Conservation (phyloP, 192 early-diverging fungal species). For the Oehlia diaphana region DNA sequence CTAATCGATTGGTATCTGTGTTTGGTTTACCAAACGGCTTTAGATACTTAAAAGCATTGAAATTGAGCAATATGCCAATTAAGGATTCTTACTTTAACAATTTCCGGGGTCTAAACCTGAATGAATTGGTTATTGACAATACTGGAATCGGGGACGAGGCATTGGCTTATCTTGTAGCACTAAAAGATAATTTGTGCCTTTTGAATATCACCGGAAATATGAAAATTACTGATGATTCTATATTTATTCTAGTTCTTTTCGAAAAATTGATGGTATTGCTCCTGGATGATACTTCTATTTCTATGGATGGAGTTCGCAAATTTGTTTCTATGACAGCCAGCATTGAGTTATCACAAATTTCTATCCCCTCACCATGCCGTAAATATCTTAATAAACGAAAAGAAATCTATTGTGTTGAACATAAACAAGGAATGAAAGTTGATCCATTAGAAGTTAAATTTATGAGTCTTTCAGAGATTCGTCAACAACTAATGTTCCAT, state of each 20-base stretch:
- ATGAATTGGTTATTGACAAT: conserved; percentile 1
- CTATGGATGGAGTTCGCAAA: conserved; percentile 14
- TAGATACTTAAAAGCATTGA: background rate
- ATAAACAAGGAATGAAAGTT: background rate
- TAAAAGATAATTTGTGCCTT: background rate
- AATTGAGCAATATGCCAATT: background rate
- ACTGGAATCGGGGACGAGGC: background rate
- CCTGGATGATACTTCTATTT: background rate
- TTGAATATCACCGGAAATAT: background rate
- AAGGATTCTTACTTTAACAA: conserved; percentile 3
- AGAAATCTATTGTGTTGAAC: conserved; percentile 6
- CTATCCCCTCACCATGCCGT: conserved; percentile 7
- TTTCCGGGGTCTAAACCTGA: background rate
- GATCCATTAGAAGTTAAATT: background rate
- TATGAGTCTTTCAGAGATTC: background rate
- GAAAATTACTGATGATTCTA: background rate
- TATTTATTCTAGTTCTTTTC: background rate
- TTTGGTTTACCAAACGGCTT: conserved; percentile 6
- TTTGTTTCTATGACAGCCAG: background rate
- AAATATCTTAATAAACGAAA: conserved; percentile 3
- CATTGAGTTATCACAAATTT: background rate
- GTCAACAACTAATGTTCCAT: conserved; percentile 1
- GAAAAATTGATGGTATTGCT: background rate
- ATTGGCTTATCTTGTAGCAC: background rate
- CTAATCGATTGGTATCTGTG: background rate